Conservation (phyloP, 1,284 basidiomycete genomes). For the Pulveroboletus sp. region DNA sequence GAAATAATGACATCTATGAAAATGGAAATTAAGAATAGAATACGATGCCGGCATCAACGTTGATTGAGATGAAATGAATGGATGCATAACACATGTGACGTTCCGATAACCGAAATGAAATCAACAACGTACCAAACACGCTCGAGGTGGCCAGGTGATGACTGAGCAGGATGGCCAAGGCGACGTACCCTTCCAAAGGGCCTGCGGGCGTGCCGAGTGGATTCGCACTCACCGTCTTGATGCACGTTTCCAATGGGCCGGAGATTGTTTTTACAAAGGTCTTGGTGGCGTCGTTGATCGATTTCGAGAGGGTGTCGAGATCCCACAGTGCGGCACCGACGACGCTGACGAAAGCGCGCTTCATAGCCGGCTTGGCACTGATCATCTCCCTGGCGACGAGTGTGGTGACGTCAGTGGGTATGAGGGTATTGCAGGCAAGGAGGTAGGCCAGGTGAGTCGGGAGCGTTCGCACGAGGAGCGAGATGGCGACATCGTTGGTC, state of each 20-base stretch:
- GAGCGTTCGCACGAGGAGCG: slow-evolving; percentile 56
- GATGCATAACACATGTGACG: not conserved
- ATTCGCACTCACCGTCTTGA: slow-evolving; percentile 67
- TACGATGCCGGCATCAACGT: slow-evolving; percentile 6
- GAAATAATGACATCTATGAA: slow-evolving; percentile 34
- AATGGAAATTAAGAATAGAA: not conserved
- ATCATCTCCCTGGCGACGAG: slow-evolving; percentile 72
- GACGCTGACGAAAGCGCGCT: slow-evolving; percentile 53
- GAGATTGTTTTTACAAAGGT: slow-evolving; percentile 56
- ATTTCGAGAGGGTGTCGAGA: slow-evolving; percentile 25
- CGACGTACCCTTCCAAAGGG: slow-evolving; percentile 83
- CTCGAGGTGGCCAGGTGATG: slow-evolving; percentile 51
- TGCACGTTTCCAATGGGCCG: slow-evolving; percentile 62
- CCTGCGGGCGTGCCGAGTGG: slow-evolving; percentile 60
- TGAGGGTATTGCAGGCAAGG: slow-evolving; percentile 39
- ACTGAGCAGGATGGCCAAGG: slow-evolving; percentile 70
- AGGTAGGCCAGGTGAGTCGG: slow-evolving; percentile 59
- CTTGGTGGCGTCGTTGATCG: slow-evolving; percentile 40
- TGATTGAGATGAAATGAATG: not conserved
- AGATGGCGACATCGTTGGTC: slow-evolving; percentile 64
- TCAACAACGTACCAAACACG: slow-evolving; percentile 50
- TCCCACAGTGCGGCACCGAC: slow-evolving; percentile 54
- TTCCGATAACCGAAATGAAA: slow-evolving; percentile 8
- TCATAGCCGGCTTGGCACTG: slow-evolving; percentile 51
- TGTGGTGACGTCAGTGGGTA: slow-evolving; percentile 47